phyloP scores from a whole-genome alignment of 345 rosid species.

The Syzygium grande region DNA sequence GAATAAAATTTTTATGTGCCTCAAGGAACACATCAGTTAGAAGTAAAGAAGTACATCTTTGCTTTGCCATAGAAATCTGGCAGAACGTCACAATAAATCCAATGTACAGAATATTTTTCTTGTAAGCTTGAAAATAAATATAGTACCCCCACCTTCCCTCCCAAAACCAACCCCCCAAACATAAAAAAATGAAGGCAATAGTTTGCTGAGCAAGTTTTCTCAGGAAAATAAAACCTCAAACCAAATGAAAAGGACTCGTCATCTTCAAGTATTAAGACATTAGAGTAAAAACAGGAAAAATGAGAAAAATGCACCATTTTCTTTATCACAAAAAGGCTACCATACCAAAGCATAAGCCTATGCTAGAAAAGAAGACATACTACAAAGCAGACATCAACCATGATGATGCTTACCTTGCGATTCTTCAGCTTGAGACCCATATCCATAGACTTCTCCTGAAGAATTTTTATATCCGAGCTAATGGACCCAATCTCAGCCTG shows the following conservation, averaged over 20 bases:
- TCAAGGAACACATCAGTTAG: background rate
- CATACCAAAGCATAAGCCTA: background rate
- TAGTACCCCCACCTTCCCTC: background rate
- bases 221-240: background rate
- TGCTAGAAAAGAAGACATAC: background rate
- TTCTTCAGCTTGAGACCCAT: conserved; percentile 97
- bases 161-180: background rate
- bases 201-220: background rate
- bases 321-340: background rate
- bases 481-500: conserved; percentile 95
- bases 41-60: background rate
- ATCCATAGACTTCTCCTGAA: conserved; percentile 99
- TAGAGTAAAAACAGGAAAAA: background rate
- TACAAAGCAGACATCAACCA: background rate
- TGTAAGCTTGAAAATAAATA: background rate
- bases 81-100: background rate
- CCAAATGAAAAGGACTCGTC: background rate
- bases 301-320: background rate
- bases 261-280: background rate
- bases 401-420: conserved; percentile 59
- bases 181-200: background rate
- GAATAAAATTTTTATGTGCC: background rate
- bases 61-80: background rate
- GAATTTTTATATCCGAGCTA: conserved; percentile 93
- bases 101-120: background rate